phyloP scores from a whole-genome alignment of 768 basidiomycete species.

The Tricholoma sp. region DNA sequence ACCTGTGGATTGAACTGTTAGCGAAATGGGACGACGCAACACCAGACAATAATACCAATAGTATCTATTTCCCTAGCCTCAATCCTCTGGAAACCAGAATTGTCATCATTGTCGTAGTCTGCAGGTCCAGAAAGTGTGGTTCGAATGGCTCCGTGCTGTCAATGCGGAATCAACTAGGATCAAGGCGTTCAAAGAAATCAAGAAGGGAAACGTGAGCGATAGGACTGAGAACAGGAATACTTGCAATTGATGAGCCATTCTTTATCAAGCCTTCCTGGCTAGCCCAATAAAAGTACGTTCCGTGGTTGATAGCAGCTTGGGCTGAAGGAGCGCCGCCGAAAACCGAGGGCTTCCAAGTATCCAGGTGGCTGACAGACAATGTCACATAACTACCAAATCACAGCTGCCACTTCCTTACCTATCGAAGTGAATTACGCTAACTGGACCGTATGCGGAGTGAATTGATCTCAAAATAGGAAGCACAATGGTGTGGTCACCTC shows the following conservation, averaged over 20 bases:
- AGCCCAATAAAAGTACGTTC: constrained; percentile 90
- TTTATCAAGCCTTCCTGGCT: constrained; percentile 75
- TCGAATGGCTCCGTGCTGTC: constrained; percentile 80
- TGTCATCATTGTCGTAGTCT: constrained; percentile 75
- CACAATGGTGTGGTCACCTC: constrained; percentile 85
- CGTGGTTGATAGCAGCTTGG: constrained; percentile 77
- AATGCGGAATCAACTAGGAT: constrained; percentile 63
- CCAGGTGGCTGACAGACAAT: constrained; percentile 52
- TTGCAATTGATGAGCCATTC: constrained; percentile 80
- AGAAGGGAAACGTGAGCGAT: constrained; percentile 13
- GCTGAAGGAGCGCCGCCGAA: constrained; percentile 71
- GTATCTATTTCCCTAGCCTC: constrained; percentile 84
- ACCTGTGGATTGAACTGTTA: constrained; percentile 30
- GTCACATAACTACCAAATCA: neutral
- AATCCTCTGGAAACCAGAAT: constrained; percentile 75
- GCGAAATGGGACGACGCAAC: neutral
- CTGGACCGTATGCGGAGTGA: constrained; percentile 70
- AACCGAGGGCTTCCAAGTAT: constrained; percentile 72
- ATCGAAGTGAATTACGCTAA: constrained; percentile 84
- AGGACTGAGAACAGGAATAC: constrained; percentile 37
- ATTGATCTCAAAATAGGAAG: constrained; percentile 61
- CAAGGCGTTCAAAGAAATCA: constrained; percentile 37
- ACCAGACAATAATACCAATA: constrained; percentile 42
- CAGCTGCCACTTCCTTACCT: constrained; percentile 11
- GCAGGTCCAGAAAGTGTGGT: constrained; percentile 75